Conservation (phyloP, 257 asterid genomes). For the Linderniella brevidens region DNA sequence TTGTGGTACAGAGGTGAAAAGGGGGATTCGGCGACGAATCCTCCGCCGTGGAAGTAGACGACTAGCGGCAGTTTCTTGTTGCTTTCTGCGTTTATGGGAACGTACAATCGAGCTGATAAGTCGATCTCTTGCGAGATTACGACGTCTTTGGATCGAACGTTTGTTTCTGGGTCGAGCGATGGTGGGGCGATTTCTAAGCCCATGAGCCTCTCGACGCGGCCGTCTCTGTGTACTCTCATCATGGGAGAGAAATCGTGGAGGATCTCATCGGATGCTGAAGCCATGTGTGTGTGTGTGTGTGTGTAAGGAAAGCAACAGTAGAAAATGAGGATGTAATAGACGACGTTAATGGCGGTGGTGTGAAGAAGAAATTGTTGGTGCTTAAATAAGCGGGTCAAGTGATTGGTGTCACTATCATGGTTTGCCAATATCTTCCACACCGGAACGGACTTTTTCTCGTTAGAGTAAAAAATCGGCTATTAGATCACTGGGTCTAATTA, state of each 20-base stretch:
- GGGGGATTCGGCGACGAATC: slow-evolving; percentile 23
- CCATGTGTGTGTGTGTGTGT: too few relatives aligned
- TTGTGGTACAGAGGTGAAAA: slow-evolving; percentile 20
- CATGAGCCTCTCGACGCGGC: slow-evolving; percentile 20
- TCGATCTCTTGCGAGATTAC: slow-evolving; percentile 11
- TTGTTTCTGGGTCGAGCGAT: slow-evolving; percentile 25
- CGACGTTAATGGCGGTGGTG: too few relatives aligned
- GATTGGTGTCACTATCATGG: too few relatives aligned
- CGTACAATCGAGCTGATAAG: slow-evolving; percentile 31
- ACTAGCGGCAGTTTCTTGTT: slow-evolving; percentile 26
- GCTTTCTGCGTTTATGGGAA: slow-evolving; percentile 17
- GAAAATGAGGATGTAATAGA: too few relatives aligned
- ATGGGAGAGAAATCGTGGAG: slow-evolving; percentile 22
- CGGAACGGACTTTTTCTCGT: too few relatives aligned
- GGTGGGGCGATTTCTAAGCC: slow-evolving; percentile 14
- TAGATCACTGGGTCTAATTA: too few relatives aligned
- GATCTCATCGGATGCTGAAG: slow-evolving; percentile 13
- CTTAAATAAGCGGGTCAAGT: too few relatives aligned
- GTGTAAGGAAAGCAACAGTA: too few relatives aligned
- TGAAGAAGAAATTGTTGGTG: too few relatives aligned
- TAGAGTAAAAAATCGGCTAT: too few relatives aligned
- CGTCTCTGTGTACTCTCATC: slow-evolving; percentile 25
- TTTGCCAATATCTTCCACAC: too few relatives aligned
- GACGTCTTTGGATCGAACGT: slow-evolving; percentile 34
- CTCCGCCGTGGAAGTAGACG: slow-evolving; percentile 48